Evolutionary conservation across 2,329 filamentous ascomycete species (phyloP), one percentile per base, ranked within the genome.

Genomic region (Trichoderma aggressivum): DNA sequence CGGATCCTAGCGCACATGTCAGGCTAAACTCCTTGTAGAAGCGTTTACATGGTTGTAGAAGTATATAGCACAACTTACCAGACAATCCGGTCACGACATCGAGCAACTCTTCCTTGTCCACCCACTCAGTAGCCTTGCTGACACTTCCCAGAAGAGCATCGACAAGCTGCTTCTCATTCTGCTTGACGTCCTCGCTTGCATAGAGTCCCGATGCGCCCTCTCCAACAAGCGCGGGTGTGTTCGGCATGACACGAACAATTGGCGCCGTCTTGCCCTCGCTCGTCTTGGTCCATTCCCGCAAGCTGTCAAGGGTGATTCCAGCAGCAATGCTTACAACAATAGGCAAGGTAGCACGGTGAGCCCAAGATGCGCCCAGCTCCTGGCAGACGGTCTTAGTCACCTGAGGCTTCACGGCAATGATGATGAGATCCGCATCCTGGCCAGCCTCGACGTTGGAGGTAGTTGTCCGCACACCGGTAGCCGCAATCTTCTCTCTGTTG

Each of bases 321-420:
- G 84, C 85, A 5, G 84, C 84, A 71, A 86, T 86, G 71, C 82
- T 85, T 47, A 86, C 79, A 70, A 86, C 78, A 24, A 86, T 76
- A 3, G 85, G 84, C n/a, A 82, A 77, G 3, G 73, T 74, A 5
- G 75, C 24, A 39, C 79, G 78, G 7, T 73, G 71, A 2, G 78
- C 74, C 81, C 82, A 84, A 0, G 81, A 79, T 10, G 74, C 78
- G n/a, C 79, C 82, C 16, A 86, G 80, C 76, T 86, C 85, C 73
- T 81, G 78, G 78, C 84, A 85, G 18, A 85, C 84, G 24, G 74
- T 76, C 80, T 83, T 81, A 66, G 84, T 79, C 60, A 86, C 83
- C 76, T 86, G 84, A 7, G 85, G 85, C 82, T 86, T 86, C 72
- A 86, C 84, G 71, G 85, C 83, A 47, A 86, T 78, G 74, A 86